Percentiles rank a stretch among this genome's conserved stretches.
These are phyloP conservation scores for Fusarium pseudograminearum DNA, from an alignment of 2,329 filamentous ascomycete species.

Conservation along the genomic window DNA sequence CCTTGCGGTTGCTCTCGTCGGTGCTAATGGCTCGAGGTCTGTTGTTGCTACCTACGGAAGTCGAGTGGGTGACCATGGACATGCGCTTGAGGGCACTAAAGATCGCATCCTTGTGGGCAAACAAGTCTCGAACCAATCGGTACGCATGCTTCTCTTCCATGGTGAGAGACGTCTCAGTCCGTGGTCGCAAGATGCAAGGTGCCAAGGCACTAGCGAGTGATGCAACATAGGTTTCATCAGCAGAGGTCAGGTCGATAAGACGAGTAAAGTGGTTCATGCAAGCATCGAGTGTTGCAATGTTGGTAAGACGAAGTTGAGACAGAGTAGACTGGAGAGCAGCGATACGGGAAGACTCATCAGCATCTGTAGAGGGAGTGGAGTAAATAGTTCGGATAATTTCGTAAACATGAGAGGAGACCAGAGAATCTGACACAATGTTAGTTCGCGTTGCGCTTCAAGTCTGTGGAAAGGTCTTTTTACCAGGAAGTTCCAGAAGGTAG, in stretches of 20 bases:
- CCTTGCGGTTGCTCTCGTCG: constrained; percentile 93
- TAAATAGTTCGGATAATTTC: constrained; percentile 99
- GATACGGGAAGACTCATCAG: constrained; percentile 81
- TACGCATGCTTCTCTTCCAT: constrained; percentile 96
- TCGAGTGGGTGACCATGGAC: constrained; percentile 75
- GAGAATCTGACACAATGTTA: constrained; percentile 75
- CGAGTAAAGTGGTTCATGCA: constrained; percentile 98
- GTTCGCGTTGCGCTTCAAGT: neutral
- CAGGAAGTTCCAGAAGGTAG: constrained; percentile 93
- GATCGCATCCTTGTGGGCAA: constrained; percentile 93
- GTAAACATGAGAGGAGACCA: constrained; percentile 97
- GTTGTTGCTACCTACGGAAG: constrained; percentile 63
- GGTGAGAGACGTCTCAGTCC: constrained; percentile 87
- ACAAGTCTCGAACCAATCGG: constrained; percentile 90
- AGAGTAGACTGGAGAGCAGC: constrained; percentile 95
- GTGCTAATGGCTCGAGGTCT: constrained; percentile 90
- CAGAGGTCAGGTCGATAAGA: constrained; percentile 94
- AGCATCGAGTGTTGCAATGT: constrained; percentile 98
- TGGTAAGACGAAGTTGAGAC: constrained; percentile 92
- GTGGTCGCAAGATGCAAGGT: constrained; percentile 88
- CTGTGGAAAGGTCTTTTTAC: constrained; percentile 61
- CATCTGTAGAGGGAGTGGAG: constrained; percentile 80
- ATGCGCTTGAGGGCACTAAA: constrained; percentile 96
- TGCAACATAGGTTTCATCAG: constrained; percentile 86
- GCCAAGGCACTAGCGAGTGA: constrained; percentile 80